Evolutionary conservation across 2,329 filamentous ascomycete species (phyloP).

Genomic region (Xylaria sp.): DNA sequence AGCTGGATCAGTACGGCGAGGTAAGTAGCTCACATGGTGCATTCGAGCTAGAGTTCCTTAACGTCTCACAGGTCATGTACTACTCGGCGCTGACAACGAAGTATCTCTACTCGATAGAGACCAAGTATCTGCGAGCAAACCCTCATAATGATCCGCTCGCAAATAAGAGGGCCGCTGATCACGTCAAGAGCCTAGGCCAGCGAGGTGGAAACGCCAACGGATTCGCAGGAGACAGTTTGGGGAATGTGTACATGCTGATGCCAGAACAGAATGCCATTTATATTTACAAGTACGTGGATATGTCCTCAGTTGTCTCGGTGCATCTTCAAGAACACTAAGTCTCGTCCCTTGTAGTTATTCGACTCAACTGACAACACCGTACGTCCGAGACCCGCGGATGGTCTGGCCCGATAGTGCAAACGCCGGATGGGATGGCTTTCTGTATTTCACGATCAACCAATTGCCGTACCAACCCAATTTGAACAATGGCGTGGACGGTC

Average conservation of each 20-base stretch:
- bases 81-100: constrained; percentile 45
- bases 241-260: constrained; percentile 50
- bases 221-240: constrained; percentile 47
- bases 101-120: constrained; percentile 39
- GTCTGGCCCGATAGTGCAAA: constrained; percentile 48
- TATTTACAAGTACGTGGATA: constrained; percentile 42
- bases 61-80: constrained; percentile 39
- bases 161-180: constrained; percentile 45
- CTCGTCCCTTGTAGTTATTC: constrained; percentile 31
- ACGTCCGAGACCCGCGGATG: constrained; percentile 46
- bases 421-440: constrained; percentile 46
- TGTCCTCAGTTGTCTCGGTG: too few relatives aligned
- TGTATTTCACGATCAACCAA: constrained; percentile 55
- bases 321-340: too few relatives aligned
- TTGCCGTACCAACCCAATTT: constrained; percentile 50
- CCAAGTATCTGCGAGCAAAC: constrained; percentile 40
- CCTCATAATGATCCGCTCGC: constrained; percentile 37
- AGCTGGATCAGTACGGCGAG: constrained; percentile 34
- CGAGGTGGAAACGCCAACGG: constrained; percentile 49
- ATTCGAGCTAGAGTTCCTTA: background rate
- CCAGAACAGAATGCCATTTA: constrained; percentile 49
- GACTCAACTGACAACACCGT: constrained; percentile 40
- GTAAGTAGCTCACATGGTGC: constrained; percentile 12
- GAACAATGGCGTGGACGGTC: constrained; percentile 48
- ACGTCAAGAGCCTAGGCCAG: constrained; percentile 49